Base-by-base conservation (phyloP, 192 early-diverging fungal genomes). In the Linnemannia schmuckeri region DNA sequence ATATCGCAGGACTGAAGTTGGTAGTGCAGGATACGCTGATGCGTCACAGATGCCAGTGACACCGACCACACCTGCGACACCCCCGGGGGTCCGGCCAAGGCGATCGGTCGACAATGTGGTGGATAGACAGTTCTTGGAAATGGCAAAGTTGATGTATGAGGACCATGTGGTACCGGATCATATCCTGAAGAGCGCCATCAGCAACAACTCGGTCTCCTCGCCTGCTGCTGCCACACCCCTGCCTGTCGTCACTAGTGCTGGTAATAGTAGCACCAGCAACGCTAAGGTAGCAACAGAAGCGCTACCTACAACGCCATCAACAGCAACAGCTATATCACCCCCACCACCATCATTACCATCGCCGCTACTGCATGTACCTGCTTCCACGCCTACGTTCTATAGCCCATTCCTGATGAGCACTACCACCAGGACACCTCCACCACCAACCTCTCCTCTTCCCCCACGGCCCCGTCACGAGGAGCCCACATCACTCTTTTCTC, bases 71-170 rank as follows among this genome's bases (percentile, higher is more conserved):
- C 85, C 85, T 1, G 78, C 68, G 1, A 87, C 85, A 18, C 85
- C 85, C 24, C 85, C 76, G 70, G 85, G 85, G 63, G 85, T 87
- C 17, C 75, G 85, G 7, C 85, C 85, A 18, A 72, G 85, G 12
- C 85, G 85, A 13, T 87, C 85, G 8, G 66, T 87, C 30, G 85
- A 87, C 37, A 77, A 75, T 6, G 72, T 81, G 17, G 47, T 87
- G 46, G 85, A 87, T 41, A 57, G 33, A 10, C 71, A 78, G 55
- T 78, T 87, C 24, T n/a, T 87, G 24, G 85, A 81, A 47, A 81
- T 87, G 79, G 85, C 85, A 3, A 81, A 81, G 12, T 63, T 30
- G 52, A 81, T 87, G 79, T 87, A 87, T 37, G 72, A 78, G 22
- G 52, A 81, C 57, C 83, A 85, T 66, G 37, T 87, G 22, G 79